phyloP scores from a whole-genome alignment of 2,329 filamentous ascomycete genomes.

The Fusarium denticulatum region DNA sequence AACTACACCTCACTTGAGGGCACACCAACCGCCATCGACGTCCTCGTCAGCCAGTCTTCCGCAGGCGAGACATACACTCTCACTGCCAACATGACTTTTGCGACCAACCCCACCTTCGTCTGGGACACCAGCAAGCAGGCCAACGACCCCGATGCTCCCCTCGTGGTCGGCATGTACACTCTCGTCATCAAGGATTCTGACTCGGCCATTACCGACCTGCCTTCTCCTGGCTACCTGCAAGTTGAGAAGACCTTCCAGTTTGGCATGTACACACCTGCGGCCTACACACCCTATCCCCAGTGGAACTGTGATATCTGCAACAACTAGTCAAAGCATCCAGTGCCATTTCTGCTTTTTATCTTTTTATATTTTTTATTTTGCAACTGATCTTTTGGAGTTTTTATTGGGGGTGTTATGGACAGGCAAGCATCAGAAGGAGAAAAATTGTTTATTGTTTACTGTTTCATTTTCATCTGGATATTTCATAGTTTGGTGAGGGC shows the following conservation, averaged over 20 bases:
- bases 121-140: conserved; percentile 68
- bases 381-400: conserved; percentile 24
- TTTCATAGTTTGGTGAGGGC: conserved; percentile 31
- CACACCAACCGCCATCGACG: conserved; percentile 68
- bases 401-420: conserved; percentile 19
- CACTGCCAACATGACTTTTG: conserved; percentile 70
- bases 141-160: conserved; percentile 56
- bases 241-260: conserved; percentile 62
- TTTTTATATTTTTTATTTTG: background rate
- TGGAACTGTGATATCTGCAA: conserved; percentile 70
- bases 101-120: conserved; percentile 60
- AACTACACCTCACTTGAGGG: conserved; percentile 71
- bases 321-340: conserved; percentile 58
- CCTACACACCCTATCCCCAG: conserved; percentile 61
- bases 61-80: conserved; percentile 67
- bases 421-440: conserved; percentile 39
- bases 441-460: conserved; percentile 19
- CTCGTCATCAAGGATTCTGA: conserved; percentile 71
- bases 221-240: conserved; percentile 66
- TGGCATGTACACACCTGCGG: conserved; percentile 64
- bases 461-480: conserved; percentile 19
- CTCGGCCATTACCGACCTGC: conserved; percentile 57
- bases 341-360: conserved; percentile 55
- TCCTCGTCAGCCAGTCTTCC: conserved; percentile 65
- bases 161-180: conserved; percentile 67